Conservation (phyloP, 805 yeast species). For the Zygoascus ofunaensis region DNA sequence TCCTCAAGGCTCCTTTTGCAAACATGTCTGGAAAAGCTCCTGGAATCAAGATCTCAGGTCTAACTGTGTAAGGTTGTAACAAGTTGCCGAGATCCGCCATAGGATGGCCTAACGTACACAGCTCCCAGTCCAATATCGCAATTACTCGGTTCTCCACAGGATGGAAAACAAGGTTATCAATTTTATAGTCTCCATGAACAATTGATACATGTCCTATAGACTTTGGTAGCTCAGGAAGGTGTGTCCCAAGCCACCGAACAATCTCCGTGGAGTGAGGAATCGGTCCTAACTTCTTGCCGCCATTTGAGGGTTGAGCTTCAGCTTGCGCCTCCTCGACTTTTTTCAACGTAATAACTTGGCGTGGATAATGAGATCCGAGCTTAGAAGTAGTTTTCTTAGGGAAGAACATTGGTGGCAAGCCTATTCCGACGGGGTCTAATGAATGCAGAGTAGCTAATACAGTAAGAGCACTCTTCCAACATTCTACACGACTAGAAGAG, state of each 20-base stretch:
- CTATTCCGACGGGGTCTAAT: conserved; percentile 37
- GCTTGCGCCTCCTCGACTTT: conserved; percentile 36
- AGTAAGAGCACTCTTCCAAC: conserved; percentile 43
- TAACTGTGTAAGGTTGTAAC: conserved; percentile 42
- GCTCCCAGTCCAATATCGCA: conserved; percentile 59
- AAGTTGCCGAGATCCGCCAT: conserved; percentile 52
- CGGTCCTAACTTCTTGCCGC: conserved; percentile 32
- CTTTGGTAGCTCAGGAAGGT: conserved; percentile 36
- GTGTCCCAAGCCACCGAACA: conserved; percentile 34
- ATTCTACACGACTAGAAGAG: conserved; percentile 21
- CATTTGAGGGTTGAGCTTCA: conserved; percentile 20
- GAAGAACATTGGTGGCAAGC: conserved; percentile 33
- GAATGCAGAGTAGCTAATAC: conserved; percentile 43
- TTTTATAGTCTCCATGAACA: conserved; percentile 58
- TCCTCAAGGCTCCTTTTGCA: conserved; percentile 7
- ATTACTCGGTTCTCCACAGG: conserved; percentile 41
- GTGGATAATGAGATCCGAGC: conserved; percentile 38
- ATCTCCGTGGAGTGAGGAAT: conserved; percentile 41
- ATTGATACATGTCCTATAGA: conserved; percentile 30
- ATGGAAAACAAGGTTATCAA: conserved; percentile 55
- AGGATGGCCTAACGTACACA: conserved; percentile 58
- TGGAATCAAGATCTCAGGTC: neutral
- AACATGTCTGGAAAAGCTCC: conserved; percentile 24
- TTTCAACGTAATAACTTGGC: conserved; percentile 42
- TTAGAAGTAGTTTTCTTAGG: conserved; percentile 28